Evolutionary conservation across 1,284 basidiomycete genomes (phyloP), one percentile per base, ranked within the genome.

Genomic region (Marasmius tenuissimus): DNA sequence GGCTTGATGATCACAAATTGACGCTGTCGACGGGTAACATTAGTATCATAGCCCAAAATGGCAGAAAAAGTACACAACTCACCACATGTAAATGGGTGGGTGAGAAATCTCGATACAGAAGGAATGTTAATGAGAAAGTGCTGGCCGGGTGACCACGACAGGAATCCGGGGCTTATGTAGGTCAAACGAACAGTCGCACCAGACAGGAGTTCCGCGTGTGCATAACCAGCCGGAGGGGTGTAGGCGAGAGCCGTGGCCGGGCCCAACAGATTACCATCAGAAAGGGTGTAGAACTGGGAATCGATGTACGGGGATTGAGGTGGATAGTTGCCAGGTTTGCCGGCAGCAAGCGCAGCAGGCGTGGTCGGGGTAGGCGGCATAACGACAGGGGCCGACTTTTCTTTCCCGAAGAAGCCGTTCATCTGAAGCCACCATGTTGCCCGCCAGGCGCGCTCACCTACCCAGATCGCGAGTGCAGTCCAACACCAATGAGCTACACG

Each of bases 11-110:
- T 91, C 86, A 70, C 86, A 87, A 35, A 88, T 81, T 45, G 86
- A 87, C 18, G 86, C 62, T 63, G 20, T 11, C 14, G 49, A 40
- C 14, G 12, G 7, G 38, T 16, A 16, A 16, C 38, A 38, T 7
- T 20, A 34, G 33, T 27, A 14, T 53, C 12, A 14, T 10, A 16
- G 9, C 20, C 18, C 5, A n/a, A 16, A n/a, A 38, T 50, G 34
- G 35, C 27, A 37, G 10, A 37, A 12, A 48, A 22, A 37, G 35
- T 18, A 22, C 20, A 20, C 33, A 22, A 14, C 39, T 39, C 14
- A 63, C 62, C 87, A 63, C 88, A 87, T 0, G 94, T 94, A 75
- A 94, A 96, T 1, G 93, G 94, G 70, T 96, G 93, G 2, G 86
- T 85, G 55, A 88, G 85, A 71, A 89, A 80, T 50, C 78, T 80